Conservation (phyloP, 192 early-diverging fungal species). For the Coemansia sp. region DNA sequence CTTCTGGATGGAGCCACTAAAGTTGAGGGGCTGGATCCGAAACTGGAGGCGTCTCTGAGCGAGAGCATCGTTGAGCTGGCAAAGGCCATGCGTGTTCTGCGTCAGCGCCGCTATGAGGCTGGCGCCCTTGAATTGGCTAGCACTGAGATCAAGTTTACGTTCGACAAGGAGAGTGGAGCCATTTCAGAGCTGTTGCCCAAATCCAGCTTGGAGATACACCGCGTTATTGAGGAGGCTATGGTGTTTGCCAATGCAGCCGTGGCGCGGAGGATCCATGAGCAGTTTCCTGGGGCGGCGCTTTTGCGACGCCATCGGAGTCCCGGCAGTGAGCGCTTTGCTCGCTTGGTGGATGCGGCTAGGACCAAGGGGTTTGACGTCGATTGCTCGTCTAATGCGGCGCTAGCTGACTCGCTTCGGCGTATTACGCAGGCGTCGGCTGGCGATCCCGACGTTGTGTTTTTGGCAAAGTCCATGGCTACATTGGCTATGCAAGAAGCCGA, state of each 20-base stretch:
- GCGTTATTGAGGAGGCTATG: constrained; percentile 78
- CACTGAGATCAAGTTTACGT: constrained; percentile 72
- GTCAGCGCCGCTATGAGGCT: constrained; percentile 55
- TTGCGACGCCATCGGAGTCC: constrained; percentile 71
- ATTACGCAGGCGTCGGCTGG: constrained; percentile 39
- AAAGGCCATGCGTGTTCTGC: constrained; percentile 55
- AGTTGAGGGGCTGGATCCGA: constrained; percentile 47
- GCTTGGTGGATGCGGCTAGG: constrained; percentile 57
- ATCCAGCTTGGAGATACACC: constrained; percentile 64
- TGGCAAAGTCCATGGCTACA: constrained; percentile 74
- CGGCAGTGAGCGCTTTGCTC: constrained; percentile 59
- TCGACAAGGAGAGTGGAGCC: constrained; percentile 56
- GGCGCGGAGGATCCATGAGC: constrained; percentile 58
- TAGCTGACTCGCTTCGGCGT: constrained; percentile 59
- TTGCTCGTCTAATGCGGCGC: constrained; percentile 60
- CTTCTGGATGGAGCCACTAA: constrained; percentile 59
- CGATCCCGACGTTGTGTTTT: constrained; percentile 57
- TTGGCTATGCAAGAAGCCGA: constrained; percentile 73
- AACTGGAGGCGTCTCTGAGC: constrained; percentile 39
- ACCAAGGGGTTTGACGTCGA: constrained; percentile 63
- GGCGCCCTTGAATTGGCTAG: constrained; percentile 74
- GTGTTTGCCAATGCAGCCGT: constrained; percentile 72
- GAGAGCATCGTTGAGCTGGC: constrained; percentile 52
- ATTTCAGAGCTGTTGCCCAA: constrained; percentile 69
- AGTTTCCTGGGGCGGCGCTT: constrained; percentile 58